Base-by-base conservation (phyloP, 208 protist species). In the Blechomonas ayalai region DNA sequence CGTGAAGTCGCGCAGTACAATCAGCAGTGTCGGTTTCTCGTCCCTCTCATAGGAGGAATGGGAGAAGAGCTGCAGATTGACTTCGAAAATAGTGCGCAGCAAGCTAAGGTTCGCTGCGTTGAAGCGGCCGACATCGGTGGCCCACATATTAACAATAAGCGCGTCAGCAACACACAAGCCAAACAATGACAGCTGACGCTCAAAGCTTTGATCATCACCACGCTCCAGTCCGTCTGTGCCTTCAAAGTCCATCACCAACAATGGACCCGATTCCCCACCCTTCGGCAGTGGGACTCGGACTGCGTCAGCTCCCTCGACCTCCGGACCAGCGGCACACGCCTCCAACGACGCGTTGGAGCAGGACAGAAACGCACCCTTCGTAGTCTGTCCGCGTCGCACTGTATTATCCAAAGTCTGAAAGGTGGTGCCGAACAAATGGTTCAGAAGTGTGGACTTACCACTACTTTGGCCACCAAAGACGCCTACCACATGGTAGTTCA, bases 111-210 rank as follows among this genome's bases (percentile, higher is more conserved):
- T 98, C 3, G 96, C 81, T 7, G 89, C 96, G 46, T 95, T 83
- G 50, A 89, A 97, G 41, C 97, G 84, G 25, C 97, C 97, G 26
- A 99, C 83, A 53, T 99, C 97, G 15, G 96, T 73, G 10, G 82
- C 52, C 95, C 95, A 98, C 92, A 99, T 95, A 57, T 99, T 99
- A 35, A 99, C 86, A 19, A 99, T 90, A 16, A 99, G 81, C 5
- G 97, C 95, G 50, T 98, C 95, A 0, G 95, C 83, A 9, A 98
- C 49, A 27, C 92, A 92, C 13, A 99, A 70, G 5, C 95, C 95
- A 67, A 99, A 98, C 23, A 98, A 86, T 7, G 94, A 95, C 13
- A 94, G 84, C 57, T 98, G 96, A 28, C 95, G 82, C 67, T 99
- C 97, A 59, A 98, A 98, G 39, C 71, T 86, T 43, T 93, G 88